Percentiles rank a stretch among this genome's conserved stretches.
Conservation (phyloP, 139 green algal genomes). For the Auxenochlorella protothecoides region DNA sequence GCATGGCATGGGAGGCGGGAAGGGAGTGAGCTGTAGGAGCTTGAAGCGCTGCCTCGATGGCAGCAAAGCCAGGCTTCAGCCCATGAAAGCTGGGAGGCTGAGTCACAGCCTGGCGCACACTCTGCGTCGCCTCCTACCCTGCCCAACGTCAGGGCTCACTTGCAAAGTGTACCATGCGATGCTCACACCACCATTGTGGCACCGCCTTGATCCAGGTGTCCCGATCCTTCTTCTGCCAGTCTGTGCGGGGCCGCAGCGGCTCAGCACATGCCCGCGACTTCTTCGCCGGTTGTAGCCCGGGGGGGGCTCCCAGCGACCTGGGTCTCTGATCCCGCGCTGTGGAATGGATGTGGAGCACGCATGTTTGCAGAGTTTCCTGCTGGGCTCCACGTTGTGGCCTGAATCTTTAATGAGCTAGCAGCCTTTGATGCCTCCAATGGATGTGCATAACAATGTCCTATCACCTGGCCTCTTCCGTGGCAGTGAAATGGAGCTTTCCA, state of each 20-base stretch:
- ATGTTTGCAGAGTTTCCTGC: not conserved
- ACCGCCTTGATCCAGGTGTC: slow-evolving; percentile 27
- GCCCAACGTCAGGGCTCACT: slow-evolving; percentile 4
- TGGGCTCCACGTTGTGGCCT: not conserved
- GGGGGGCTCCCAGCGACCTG: too few relatives aligned
- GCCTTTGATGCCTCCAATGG: not conserved
- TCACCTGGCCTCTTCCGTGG: too few relatives aligned
- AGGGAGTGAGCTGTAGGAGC: not conserved
- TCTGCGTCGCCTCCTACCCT: not conserved
- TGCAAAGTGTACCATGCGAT: slow-evolving; percentile 32
- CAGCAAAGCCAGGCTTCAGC: not conserved
- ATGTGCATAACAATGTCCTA: not conserved
- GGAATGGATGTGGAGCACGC: not conserved
- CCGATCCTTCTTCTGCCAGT: slow-evolving; percentile 26
- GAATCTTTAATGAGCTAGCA: too few relatives aligned
- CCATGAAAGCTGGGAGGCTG: not conserved
- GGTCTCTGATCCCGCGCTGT: too few relatives aligned
- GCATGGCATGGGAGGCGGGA: not conserved
- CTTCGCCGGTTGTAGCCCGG: too few relatives aligned
- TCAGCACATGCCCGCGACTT: not conserved
- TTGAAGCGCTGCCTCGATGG: too few relatives aligned
- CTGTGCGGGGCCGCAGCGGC: slow-evolving; percentile 14
- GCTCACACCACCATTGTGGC: slow-evolving; percentile 32
- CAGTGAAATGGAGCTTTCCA: too few relatives aligned
- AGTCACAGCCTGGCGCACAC: not conserved